Conservation (phyloP, 163 green algal species). For the Scenedesmus sp. region DNA sequence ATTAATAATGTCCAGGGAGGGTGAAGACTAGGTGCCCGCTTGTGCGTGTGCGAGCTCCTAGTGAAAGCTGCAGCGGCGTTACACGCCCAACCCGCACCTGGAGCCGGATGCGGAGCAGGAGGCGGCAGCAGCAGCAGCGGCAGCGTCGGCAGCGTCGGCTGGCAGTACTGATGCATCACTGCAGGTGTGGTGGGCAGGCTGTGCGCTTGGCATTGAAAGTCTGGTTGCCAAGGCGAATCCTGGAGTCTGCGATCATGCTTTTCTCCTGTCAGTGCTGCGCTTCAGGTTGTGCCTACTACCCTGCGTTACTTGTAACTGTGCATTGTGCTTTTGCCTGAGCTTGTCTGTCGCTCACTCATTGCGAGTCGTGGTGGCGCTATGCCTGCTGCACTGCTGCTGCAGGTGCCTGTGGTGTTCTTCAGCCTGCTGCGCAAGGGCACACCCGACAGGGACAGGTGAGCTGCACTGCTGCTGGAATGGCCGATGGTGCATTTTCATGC, state of each 20-base stretch:
- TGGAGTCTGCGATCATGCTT: no score
- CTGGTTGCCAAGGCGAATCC: no score
- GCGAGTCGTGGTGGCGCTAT: not conserved
- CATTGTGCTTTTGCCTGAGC: not conserved
- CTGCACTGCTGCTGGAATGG: not conserved
- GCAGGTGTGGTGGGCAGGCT: not conserved
- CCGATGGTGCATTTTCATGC: no score
- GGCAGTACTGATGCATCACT: not conserved
- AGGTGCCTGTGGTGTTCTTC: conserved; percentile 90
- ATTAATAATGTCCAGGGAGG: no score
- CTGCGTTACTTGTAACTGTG: not conserved
- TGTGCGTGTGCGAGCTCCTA: conserved; percentile 58
- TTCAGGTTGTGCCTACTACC: no score
- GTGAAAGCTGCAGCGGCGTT: conserved; percentile 82
- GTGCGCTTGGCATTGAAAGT: no score
- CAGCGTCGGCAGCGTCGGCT: not conserved
- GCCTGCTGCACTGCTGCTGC: not conserved
- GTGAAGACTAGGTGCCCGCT: no score
- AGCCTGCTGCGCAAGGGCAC: conserved; percentile 92
- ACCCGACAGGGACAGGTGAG: conserved; percentile 66
- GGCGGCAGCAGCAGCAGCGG: not conserved
- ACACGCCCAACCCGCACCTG: conserved; percentile 65
- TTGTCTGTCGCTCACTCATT: not conserved
- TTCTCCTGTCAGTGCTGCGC: no score
- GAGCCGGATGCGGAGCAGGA: conserved; percentile 48